Conservation (phyloP, 1,284 basidiomycete genomes). For the Irpex rosettiformis region DNA sequence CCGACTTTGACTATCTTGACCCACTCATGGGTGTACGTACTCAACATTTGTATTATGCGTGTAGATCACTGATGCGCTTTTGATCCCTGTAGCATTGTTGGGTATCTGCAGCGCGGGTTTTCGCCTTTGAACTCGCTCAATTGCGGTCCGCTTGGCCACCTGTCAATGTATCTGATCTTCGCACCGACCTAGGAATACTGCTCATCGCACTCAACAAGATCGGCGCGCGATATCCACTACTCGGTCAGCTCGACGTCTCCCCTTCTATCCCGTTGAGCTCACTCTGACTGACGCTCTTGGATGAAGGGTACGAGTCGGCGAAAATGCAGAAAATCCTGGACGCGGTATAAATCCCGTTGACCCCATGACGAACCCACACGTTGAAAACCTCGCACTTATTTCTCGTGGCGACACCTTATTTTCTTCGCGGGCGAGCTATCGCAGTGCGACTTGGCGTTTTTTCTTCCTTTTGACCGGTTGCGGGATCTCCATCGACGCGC, state of each 20-base stretch:
- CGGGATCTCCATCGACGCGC: conserved; percentile 4
- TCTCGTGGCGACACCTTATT: conserved; percentile 7
- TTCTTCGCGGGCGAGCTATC: conserved; percentile 9
- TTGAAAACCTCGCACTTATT: conserved; percentile 4
- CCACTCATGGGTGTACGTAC: conserved; percentile 68
- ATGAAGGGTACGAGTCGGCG: conserved; percentile 34
- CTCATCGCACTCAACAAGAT: conserved; percentile 63
- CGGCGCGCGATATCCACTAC: conserved; percentile 53
- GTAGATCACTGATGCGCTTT: conserved; percentile 1
- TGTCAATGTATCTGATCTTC: conserved; percentile 49
- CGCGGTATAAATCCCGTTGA: conserved; percentile 21
- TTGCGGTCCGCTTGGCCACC: conserved; percentile 59
- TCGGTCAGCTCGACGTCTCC: conserved; percentile 38
- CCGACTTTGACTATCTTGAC: conserved; percentile 67
- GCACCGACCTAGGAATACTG: conserved; percentile 57
- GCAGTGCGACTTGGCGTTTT: conserved; percentile 12
- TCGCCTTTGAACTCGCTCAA: conserved; percentile 58
- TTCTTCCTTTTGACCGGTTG: conserved; percentile 1
- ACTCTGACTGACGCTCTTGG: conserved; percentile 14
- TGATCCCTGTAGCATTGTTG: conserved; percentile 54
- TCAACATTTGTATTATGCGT: not conserved
- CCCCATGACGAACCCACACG: conserved; percentile 8
- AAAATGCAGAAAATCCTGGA: conserved; percentile 36
- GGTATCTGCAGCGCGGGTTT: conserved; percentile 60
- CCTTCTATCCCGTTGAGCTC: conserved; percentile 12